Evolutionary conservation across 192 early-diverging fungal species (phyloP), one percentile per base, ranked within the genome.

Genomic region (Backusella liffmaniae): DNA sequence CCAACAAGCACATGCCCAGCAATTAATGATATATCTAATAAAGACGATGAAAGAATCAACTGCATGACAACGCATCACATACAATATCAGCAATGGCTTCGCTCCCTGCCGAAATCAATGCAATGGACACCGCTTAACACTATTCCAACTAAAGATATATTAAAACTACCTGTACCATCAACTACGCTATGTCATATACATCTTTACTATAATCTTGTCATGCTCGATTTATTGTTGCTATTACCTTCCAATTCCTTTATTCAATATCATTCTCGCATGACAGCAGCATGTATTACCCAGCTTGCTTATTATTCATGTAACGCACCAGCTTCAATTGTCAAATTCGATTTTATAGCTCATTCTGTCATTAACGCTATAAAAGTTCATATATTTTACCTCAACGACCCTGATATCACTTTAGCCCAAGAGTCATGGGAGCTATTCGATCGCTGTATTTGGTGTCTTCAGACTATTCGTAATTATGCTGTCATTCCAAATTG

Each of bases 401-500:
- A 73, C 23, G 36, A 65, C 26, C 34, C 32, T 30, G 56, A 73
- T 15, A 56, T 65, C 7, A 65, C 34, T 12, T 15, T 73, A 21
- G 72, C 51, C 18, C 72, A 73, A n/a, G 53, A 73, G n/a, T 35
- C 51, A 4, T 73, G 72, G 72, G 16, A n/a, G 16, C 18, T 73
- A 41, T 73, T 65, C 23, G 72, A 73, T 39, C 72, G 72, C 6
- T 73, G 21, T 39, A 56, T 73, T 21, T 65, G 51, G 72, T 65
- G 51, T 36, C 21, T 73, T 36, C 72, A 73, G 18, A 42, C 13
- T 4, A 73, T 73, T n/a, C 51, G 59, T 6, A 59, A 35, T 39
- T 73, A 73, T 18, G 56, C 72, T 12, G 56, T 65, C 18, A 73
- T 73, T 42, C 72, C 72, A 13, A 73, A 73, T n/a, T 39, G 51